Percentiles rank a stretch among this genome's conserved stretches.
Conservation (phyloP, 2,329 filamentous ascomycete species). For the Trichothecium roseum region DNA sequence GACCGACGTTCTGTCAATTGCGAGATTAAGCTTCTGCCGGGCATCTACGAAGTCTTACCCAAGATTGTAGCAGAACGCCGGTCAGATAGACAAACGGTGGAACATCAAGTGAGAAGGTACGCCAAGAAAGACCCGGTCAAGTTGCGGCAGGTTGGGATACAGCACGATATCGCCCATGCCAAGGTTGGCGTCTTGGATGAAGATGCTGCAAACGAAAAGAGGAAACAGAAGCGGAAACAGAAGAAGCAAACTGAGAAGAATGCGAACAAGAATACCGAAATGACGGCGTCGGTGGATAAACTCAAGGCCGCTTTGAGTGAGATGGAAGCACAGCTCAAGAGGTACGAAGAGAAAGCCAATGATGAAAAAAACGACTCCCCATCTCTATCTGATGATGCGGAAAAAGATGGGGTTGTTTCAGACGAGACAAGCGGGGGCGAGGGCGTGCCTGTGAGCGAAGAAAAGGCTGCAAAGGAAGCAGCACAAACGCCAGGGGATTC, state of each 20-base stretch:
- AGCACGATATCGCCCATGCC: conserved; percentile 50
- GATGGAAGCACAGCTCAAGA: too few relatives aligned
- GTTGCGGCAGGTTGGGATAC: conserved; percentile 46
- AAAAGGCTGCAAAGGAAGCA: conserved; percentile 10
- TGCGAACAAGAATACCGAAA: conserved; percentile 8
- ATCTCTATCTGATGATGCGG: too few relatives aligned
- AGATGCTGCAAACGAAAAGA: conserved; percentile 25
- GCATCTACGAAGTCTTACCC: conserved; percentile 57
- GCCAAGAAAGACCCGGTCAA: conserved; percentile 47
- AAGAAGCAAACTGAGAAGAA: conserved; percentile 15
- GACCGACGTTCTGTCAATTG: conserved; percentile 57
- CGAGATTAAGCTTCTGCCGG: conserved; percentile 61
- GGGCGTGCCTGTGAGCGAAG: conserved; percentile 6
- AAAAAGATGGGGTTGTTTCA: too few relatives aligned
- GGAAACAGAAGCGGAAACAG: conserved; percentile 14
- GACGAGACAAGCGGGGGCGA: too few relatives aligned
- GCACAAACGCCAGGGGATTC: conserved; percentile 7
- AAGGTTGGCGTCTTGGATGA: conserved; percentile 44
- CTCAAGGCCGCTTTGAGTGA: too few relatives aligned
- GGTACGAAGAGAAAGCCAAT: too few relatives aligned
- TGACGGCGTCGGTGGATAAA: conserved; percentile 2
- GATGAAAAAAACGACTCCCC: too few relatives aligned
- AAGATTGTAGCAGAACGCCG: conserved; percentile 50
- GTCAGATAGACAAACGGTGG: conserved; percentile 35
- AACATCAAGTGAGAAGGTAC: conserved; percentile 45